Evolutionary conservation across 1,284 basidiomycete species (phyloP).

Genomic region (Apiotrichum veenhuisii): DNA sequence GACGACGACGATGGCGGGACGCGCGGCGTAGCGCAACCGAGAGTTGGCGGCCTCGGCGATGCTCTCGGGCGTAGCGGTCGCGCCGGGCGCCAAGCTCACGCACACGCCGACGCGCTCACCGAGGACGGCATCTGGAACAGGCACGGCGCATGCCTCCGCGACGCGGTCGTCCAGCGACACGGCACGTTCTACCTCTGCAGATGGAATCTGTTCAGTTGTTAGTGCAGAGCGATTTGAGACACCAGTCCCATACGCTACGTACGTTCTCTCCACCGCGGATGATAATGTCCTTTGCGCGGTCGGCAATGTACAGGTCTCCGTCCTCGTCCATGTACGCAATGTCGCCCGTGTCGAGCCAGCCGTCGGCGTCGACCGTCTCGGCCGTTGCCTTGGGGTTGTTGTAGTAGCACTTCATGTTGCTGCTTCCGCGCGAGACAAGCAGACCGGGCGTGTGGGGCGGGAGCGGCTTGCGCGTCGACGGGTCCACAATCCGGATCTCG

Average conservation of each 20-base stretch:
- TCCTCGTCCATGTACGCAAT: slow-evolving; percentile 34
- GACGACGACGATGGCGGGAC: slow-evolving; percentile 16
- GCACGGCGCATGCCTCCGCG: slow-evolving; percentile 36
- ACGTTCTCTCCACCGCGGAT: slow-evolving; percentile 46
- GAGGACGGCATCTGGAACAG: slow-evolving; percentile 32
- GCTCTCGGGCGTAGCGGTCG: slow-evolving; percentile 2
- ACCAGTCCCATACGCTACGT: slow-evolving; percentile 34
- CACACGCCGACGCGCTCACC: slow-evolving; percentile 40
- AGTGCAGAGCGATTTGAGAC: slow-evolving; percentile 4
- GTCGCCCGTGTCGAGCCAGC: slow-evolving; percentile 44
- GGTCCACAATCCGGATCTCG: slow-evolving; percentile 37
- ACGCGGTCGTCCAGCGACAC: slow-evolving; percentile 33
- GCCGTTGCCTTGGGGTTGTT: slow-evolving; percentile 36
- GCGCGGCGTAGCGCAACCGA: slow-evolving; percentile 13
- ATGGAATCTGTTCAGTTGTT: slow-evolving; percentile 32
- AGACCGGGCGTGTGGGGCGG: slow-evolving; percentile 27
- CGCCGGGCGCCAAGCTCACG: slow-evolving; percentile 27
- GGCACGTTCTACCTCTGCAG: slow-evolving; percentile 42
- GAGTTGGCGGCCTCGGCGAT: background rate
- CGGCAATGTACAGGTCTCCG: slow-evolving; percentile 38
- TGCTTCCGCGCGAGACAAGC: slow-evolving; percentile 35
- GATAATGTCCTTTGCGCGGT: slow-evolving; percentile 44
- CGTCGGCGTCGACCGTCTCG: slow-evolving; percentile 31
- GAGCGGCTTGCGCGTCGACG: slow-evolving; percentile 23
- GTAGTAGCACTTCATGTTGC: slow-evolving; percentile 45